Percentiles rank a stretch among this genome's conserved stretches.
Evolutionary conservation across 176 grass and related monocot species (phyloP).

Genomic region (Carex littledalei): DNA sequence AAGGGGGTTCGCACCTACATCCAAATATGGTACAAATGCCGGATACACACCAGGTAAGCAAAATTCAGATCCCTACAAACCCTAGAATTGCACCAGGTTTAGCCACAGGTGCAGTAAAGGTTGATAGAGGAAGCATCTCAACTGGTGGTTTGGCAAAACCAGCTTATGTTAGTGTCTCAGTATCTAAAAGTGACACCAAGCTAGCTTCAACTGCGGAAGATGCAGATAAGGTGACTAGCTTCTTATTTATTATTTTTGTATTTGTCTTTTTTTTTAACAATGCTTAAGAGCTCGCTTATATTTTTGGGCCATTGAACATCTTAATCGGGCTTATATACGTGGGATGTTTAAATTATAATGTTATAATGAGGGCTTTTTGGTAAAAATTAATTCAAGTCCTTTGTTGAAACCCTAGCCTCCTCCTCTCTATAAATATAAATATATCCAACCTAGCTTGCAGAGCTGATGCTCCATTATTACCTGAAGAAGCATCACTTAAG

Average conservation of each 20-base stretch:
- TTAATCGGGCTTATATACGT: neutral
- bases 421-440: neutral
- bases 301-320: neutral
- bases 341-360: neutral
- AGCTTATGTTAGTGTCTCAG: conserved; percentile 67
- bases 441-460: neutral
- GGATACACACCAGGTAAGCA: conserved; percentile 48
- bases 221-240: conserved; percentile 49
- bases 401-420: no score
- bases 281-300: neutral
- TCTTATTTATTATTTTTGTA: conserved; percentile 13
- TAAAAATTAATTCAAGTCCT: neutral
- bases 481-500: neutral
- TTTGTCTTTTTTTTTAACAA: neutral
- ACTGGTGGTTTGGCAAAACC: conserved; percentile 52
- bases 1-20: conserved; percentile 42
- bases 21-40: conserved; percentile 32
- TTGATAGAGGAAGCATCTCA: conserved; percentile 46
- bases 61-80: conserved; percentile 70
- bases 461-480: neutral
- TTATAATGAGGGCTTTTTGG: neutral
- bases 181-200: conserved; percentile 43
- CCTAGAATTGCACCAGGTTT: conserved; percentile 84
- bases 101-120: conserved; percentile 48
- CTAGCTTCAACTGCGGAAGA: conserved; percentile 36